Conservation (phyloP, 2,329 filamentous ascomycete genomes). For the Apiospora malaysiana region DNA sequence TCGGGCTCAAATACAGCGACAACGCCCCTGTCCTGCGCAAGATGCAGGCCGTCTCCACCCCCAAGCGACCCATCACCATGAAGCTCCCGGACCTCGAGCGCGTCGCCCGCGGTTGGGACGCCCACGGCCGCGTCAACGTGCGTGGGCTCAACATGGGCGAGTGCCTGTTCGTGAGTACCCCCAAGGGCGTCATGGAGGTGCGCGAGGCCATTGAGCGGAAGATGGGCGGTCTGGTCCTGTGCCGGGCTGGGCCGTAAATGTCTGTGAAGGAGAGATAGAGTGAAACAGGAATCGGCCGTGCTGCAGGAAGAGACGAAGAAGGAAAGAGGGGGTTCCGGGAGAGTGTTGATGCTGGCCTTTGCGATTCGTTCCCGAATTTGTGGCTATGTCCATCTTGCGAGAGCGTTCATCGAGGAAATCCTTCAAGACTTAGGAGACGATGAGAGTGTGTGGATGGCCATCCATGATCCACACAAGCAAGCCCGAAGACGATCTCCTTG, state of each 20-base stretch:
- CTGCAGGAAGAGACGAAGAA: background rate
- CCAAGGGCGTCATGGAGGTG: slow-evolving; percentile 78
- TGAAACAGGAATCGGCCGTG: background rate
- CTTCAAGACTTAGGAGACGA: background rate
- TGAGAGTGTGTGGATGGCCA: background rate
- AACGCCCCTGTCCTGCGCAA: slow-evolving; percentile 77
- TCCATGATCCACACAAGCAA: background rate
- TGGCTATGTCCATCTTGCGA: background rate
- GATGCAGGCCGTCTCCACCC: slow-evolving; percentile 72
- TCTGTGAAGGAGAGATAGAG: too few species aligned
- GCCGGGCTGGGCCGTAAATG: slow-evolving; percentile 58
- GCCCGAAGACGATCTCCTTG: background rate
- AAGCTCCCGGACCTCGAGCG: slow-evolving; percentile 65
- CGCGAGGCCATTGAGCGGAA: slow-evolving; percentile 82
- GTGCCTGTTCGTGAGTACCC: slow-evolving; percentile 79
- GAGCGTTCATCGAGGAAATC: background rate
- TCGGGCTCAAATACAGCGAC: slow-evolving; percentile 90
- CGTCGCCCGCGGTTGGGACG: slow-evolving; percentile 72
- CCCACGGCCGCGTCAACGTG: slow-evolving; percentile 70
- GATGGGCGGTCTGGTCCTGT: slow-evolving; percentile 81
- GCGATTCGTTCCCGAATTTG: background rate
- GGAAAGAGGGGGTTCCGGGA: background rate
- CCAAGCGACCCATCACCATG: slow-evolving; percentile 74
- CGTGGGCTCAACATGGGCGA: slow-evolving; percentile 78
- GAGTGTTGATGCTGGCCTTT: background rate